These are phyloP conservation scores for Austroboletus novae-zelandiae DNA, from an alignment of 1,284 basidiomycete species.

Conservation along the genomic window DNA sequence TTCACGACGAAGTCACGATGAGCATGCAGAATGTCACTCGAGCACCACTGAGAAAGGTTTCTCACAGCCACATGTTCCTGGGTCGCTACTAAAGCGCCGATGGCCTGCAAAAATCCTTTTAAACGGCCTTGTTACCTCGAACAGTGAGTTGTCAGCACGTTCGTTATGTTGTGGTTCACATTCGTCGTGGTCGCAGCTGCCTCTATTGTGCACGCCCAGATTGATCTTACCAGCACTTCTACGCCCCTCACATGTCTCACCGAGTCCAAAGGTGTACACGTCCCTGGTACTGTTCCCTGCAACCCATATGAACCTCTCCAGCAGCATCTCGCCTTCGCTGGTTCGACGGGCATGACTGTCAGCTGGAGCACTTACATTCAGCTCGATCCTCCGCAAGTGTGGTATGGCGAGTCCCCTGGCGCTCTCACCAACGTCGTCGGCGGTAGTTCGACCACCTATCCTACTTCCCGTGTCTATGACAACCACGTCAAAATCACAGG, in stretches of 20 bases:
- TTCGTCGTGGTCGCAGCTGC: slow-evolving; percentile 1
- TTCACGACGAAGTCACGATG: not conserved
- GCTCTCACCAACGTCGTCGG: slow-evolving; percentile 17
- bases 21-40: not conserved
- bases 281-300: slow-evolving; percentile 28
- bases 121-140: not conserved
- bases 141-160: not conserved
- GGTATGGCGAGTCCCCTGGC: slow-evolving; percentile 21
- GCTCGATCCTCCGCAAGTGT: slow-evolving; percentile 25
- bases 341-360: slow-evolving; percentile 25
- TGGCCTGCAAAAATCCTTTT: not conserved
- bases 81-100: not conserved
- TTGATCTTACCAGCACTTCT: slow-evolving; percentile 16
- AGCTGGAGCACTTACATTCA: slow-evolving; percentile 25
- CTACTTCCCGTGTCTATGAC: slow-evolving; percentile 24
- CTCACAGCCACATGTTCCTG: slow-evolving; percentile 7
- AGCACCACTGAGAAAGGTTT: not conserved
- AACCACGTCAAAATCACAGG: slow-evolving; percentile 30
- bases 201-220: slow-evolving; percentile 16
- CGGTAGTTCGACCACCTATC: slow-evolving; percentile 24
- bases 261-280: slow-evolving; percentile 28
- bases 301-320: slow-evolving; percentile 29
- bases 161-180: slow-evolving; percentile 8
- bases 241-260: slow-evolving; percentile 19
- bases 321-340: slow-evolving; percentile 25